Base-by-base conservation (phyloP, 2,329 filamentous ascomycete genomes). In the Thielaviopsis ethacetica region DNA sequence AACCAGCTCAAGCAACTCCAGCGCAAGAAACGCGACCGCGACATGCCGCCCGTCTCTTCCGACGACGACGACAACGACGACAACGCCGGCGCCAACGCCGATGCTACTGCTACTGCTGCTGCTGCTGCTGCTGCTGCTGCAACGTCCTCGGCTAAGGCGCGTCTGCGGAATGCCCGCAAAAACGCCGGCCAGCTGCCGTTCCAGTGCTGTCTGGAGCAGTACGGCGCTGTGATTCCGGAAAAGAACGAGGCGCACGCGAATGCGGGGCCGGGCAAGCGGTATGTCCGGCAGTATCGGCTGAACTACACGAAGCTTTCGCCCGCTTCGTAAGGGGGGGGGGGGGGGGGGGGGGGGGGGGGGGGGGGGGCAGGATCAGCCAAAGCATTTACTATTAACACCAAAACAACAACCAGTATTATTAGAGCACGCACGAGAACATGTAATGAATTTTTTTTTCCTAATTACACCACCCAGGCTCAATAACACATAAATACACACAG, bases 201-300 rank as follows among this genome's bases (percentile, higher is more conserved):
- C 65, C 70, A 73, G 1, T 90, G 86, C 67, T 88, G 85, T 65
- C 76, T 91, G 62, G 76, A 76, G 62, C 84, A 90, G 67, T 90
- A 86, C 64, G 86, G 85, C 5, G 71, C 86, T 53, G 74, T 70
- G 59, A 68, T 76, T 15, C 62, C 59, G 5, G 71, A 73, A 62
- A 55, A 61, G 24, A 70, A 80, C 62, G 67, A 70, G 17, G 63
- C 59, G 5, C 74, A 74, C 63, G 74, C 72, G 1, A 68, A 77
- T 64, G 73, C 71, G 44, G 78, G 74, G 13, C 61, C 70, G 1
- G 74, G 69, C 2, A 71, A 63, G 63, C 71, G 76, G 30, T 88
- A 84, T 82, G 71, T 83, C 65, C 76, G 81, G 59, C 70, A 79
- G 63, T 88, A 83, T 70, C 75, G 76, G 5, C 67, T 90, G 57